A percentile compares a stretch with the other conserved stretches of the same genome.
Evolutionary conservation across 2,329 filamentous ascomycete species (phyloP).

Genomic region (Bertia moriformis): DNA sequence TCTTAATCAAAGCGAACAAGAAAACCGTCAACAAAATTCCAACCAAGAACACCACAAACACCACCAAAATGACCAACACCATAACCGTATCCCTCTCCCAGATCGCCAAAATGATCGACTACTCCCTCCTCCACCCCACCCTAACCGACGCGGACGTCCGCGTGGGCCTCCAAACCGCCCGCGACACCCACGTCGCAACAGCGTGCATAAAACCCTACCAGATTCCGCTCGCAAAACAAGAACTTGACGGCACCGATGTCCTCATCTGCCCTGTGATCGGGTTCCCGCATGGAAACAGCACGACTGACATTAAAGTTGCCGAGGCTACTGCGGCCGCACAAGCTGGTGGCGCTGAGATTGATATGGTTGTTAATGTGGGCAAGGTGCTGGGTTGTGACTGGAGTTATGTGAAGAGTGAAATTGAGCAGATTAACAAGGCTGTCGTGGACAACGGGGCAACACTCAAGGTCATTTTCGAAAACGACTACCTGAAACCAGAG

Average conservation of each 20-base stretch:
- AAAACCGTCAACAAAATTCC: too few relatives aligned
- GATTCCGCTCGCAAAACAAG: slow-evolving; percentile 28
- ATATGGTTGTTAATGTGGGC: slow-evolving; percentile 47
- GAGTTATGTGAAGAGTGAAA: slow-evolving; percentile 37
- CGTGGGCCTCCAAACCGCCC: slow-evolving; percentile 29
- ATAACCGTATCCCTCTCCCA: slow-evolving; percentile 26
- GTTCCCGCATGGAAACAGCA: slow-evolving; percentile 45
- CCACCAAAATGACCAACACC: slow-evolving; percentile 6
- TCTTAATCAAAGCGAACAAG: too few relatives aligned
- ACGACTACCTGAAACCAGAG: slow-evolving; percentile 33
- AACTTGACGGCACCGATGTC: slow-evolving; percentile 31
- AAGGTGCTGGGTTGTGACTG: slow-evolving; percentile 40
- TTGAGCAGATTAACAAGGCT: slow-evolving; percentile 29
- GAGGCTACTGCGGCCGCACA: slow-evolving; percentile 32
- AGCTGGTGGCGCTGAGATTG: slow-evolving; percentile 36
- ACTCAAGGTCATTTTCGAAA: slow-evolving; percentile 50
- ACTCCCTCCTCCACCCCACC: slow-evolving; percentile 45
- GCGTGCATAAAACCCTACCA: slow-evolving; percentile 44
- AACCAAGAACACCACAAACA: too few relatives aligned
- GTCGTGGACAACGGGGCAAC: slow-evolving; percentile 26
- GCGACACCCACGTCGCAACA: slow-evolving; percentile 31
- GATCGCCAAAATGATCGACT: slow-evolving; percentile 41
- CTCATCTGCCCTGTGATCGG: slow-evolving; percentile 41
- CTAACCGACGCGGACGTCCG: slow-evolving; percentile 40
- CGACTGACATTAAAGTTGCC: slow-evolving; percentile 33